phyloP scores from a whole-genome alignment of 179 eudicot species.

The Carnegiea gigantea region DNA sequence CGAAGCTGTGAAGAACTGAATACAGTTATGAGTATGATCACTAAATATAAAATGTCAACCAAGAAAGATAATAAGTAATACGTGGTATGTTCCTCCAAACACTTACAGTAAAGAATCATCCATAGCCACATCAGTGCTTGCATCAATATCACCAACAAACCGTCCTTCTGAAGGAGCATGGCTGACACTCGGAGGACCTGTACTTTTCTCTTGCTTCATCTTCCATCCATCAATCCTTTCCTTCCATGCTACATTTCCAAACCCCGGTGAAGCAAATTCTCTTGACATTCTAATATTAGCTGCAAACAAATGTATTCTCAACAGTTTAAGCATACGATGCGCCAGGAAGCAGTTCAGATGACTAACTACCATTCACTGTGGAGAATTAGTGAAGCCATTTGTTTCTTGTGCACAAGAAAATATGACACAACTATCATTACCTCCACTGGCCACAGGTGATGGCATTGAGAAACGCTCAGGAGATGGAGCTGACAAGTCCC shows the following conservation, averaged over 20 bases:
- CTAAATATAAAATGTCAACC: neutral
- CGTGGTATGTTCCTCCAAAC: neutral
- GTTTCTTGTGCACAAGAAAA: neutral
- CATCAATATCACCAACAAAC: constrained; percentile 59
- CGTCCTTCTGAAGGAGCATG: constrained; percentile 81
- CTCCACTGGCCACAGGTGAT: constrained; percentile 56
- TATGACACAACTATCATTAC: neutral
- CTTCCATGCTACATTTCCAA: constrained; percentile 40
- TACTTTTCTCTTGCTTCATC: constrained; percentile 38
- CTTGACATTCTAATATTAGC: constrained; percentile 26
- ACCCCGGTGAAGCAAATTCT: constrained; percentile 29
- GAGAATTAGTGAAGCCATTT: neutral
- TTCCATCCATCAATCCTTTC: constrained; percentile 40
- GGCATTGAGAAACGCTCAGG: constrained; percentile 72
- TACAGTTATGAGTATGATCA: neutral
- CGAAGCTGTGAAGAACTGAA: neutral
- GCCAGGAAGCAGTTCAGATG: constrained; percentile 27
- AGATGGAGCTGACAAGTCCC: constrained; percentile 76
- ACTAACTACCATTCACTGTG: constrained; percentile 29
- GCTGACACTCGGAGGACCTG: constrained; percentile 49
- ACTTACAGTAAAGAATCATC: constrained; percentile 67
- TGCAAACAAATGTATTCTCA: constrained; percentile 19
- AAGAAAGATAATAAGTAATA: neutral
- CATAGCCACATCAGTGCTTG: constrained; percentile 56
- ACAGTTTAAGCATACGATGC: constrained; percentile 27